These are phyloP conservation scores for Pleomassaria siparia DNA, from an alignment of 2,329 filamentous ascomycete genomes.

Conservation along the genomic window DNA sequence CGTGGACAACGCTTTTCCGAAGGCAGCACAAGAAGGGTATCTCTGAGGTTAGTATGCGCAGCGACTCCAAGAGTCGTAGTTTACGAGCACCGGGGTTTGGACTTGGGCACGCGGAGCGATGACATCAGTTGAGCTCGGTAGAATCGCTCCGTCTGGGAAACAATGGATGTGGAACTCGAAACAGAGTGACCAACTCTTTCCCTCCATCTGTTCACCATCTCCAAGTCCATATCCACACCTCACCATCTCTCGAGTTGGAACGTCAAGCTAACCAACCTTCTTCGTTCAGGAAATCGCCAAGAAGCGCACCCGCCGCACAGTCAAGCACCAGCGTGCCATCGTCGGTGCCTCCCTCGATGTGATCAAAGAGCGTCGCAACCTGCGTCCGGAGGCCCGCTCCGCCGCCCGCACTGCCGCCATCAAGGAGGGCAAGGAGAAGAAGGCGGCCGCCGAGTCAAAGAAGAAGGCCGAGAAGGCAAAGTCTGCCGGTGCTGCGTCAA, in stretches of 20 bases:
- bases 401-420: conserved; percentile 88
- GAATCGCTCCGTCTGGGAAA: background rate
- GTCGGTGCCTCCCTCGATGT: conserved; percentile 99
- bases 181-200: background rate
- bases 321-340: conserved; percentile 98
- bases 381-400: conserved; percentile 92
- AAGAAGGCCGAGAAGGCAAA: conserved; percentile 99
- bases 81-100: conserved; percentile 7
- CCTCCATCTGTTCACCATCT: background rate
- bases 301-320: conserved; percentile 96
- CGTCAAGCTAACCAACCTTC: conserved; percentile 20
- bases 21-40: conserved; percentile 99
- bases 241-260: background rate
- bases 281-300: conserved; percentile 90
- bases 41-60: conserved; percentile 77
- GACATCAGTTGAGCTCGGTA: conserved; percentile 16
- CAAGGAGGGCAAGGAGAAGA: conserved; percentile 99
- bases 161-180: background rate
- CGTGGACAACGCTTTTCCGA: conserved; percentile 97
- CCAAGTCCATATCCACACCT: background rate
- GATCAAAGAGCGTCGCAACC: conserved; percentile 97
- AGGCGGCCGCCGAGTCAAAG: conserved; percentile 77
- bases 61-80: conserved; percentile 3
- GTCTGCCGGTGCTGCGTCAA: conserved; percentile 70
- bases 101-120: conserved; percentile 15